Conservation (phyloP, 164 flowering plant genomes). For the Kingdonia uniflora region DNA sequence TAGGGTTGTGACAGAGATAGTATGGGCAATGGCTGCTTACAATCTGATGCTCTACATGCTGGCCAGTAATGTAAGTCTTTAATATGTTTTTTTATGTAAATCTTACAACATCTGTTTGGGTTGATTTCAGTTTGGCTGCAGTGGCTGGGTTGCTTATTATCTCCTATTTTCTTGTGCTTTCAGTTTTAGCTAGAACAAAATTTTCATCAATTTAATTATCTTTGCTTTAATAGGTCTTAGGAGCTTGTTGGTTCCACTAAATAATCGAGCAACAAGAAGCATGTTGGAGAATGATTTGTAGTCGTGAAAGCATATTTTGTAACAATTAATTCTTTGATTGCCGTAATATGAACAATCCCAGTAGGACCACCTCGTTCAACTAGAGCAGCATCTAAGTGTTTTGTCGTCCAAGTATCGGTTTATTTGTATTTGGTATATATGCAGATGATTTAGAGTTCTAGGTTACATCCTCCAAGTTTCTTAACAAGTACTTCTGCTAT, state of each 20-base stretch:
- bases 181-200: too few relatives aligned
- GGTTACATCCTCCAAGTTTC: conserved; percentile 27
- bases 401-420: conserved; percentile 41
- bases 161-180: too few relatives aligned
- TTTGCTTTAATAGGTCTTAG: background rate
- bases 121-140: too few relatives aligned
- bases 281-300: conserved; percentile 1
- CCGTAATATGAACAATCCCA: conserved; percentile 8
- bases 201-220: too few relatives aligned
- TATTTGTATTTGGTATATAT: too few relatives aligned
- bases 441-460: too few relatives aligned
- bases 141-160: too few relatives aligned
- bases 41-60: conserved; percentile 1
- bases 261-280: background rate
- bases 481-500: conserved; percentile 57
- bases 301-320: conserved; percentile 22
- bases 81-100: background rate
- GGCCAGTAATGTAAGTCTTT: background rate
- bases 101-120: too few relatives aligned
- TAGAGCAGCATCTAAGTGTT: conserved; percentile 39
- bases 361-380: conserved; percentile 29
- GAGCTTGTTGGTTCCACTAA: background rate
- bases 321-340: conserved; percentile 33
- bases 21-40: conserved; percentile 5
- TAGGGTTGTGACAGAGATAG: background rate